Evolutionary conservation across 1,284 basidiomycete genomes (phyloP), one percentile per base, ranked within the genome.

Genomic region (Butyriboletus pseudospeciosus): DNA sequence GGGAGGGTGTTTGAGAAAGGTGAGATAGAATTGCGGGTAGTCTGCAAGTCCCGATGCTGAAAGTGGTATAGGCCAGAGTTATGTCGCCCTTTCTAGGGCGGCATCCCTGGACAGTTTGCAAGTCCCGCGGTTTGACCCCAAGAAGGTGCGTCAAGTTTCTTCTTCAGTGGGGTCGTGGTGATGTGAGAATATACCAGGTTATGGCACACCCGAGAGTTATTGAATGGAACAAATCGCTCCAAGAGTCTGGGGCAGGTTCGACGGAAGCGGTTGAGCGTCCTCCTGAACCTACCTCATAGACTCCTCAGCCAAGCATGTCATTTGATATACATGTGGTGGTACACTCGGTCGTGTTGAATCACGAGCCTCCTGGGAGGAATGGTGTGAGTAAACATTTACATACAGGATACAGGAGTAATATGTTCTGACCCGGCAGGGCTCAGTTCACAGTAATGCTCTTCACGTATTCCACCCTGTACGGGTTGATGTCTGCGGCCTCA

Each of bases 71-170:
- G 83, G 82, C 4, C 87, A 88, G 73, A 88, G 87, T 41, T 94
- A 94, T 60, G 90, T 93, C 13, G 92, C 92, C 0, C 75, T 94
- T 9, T 92, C 90, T 9, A 83, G 92, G 13, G 92, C 92, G 1
- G 89, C 90, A 0, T 84, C 84, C 9, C 71, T 93, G 39, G 83
- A 90, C 12, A 87, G 90, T 0, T 74, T 94, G 40, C 90, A 94
- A 66, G 88, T 94, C 2, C 64, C 86, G 13, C 79, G 84, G 2
- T 94, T 94, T 71, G 81, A 85, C 60, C 73, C 83, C 0, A 80
- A 76, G 55, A 89, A 87, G 76, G 86, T 86, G 45, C 51, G 62
- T 49, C 32, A 5, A 62, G 43, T 43, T 16, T 16, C 3, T n/a
- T 20, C 40, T 20, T 42, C 28, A 0, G 32, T 42, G 10, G 10